A percentile compares a stretch with the other conserved stretches of the same genome.
Evolutionary conservation across 179 eudicot genomes (phyloP).

Genomic region (Actinidia arguta): DNA sequence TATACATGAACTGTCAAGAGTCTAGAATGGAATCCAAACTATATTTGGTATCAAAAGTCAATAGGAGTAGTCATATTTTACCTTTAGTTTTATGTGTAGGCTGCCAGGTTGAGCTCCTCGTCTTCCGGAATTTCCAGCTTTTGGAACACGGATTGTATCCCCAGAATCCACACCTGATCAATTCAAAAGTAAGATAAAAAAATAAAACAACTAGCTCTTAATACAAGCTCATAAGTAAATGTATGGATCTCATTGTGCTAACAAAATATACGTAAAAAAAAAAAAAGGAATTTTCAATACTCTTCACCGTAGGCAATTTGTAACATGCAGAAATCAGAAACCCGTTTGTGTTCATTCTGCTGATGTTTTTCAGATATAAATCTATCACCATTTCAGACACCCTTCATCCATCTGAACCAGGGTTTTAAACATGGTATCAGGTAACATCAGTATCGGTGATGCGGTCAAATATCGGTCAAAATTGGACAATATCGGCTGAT

Average conservation of each 20-base stretch:
- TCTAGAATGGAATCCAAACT: not conserved
- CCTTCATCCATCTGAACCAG: not conserved
- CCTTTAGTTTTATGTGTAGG: slow-evolving; percentile 79
- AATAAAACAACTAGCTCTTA: slow-evolving; percentile 5
- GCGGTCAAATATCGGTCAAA: too few species aligned
- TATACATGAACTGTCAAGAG: not conserved
- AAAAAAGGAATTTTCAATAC: not conserved
- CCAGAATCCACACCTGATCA: slow-evolving; percentile 83
- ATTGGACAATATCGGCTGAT: not conserved
- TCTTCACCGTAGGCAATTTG: not conserved
- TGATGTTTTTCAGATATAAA: not conserved
- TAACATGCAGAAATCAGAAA: not conserved
- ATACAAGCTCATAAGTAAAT: slow-evolving; percentile 11
- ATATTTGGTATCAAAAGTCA: not conserved
- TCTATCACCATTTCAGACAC: not conserved
- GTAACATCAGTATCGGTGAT: too few species aligned
- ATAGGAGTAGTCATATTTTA: slow-evolving; percentile 20
- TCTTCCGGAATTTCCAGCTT: slow-evolving; percentile 89
- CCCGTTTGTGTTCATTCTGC: not conserved
- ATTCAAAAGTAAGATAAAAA: slow-evolving; percentile 16
- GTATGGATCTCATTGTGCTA: not conserved
- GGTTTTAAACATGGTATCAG: too few species aligned
- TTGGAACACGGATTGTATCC: slow-evolving; percentile 82
- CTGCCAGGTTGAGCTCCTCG: slow-evolving; percentile 70
- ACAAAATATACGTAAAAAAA: not conserved